A percentile compares a stretch with the other conserved stretches of the same genome.
These are phyloP conservation scores for Pichia sp. DNA, from an alignment of 1,139 yeast species.

Conservation along the genomic window DNA sequence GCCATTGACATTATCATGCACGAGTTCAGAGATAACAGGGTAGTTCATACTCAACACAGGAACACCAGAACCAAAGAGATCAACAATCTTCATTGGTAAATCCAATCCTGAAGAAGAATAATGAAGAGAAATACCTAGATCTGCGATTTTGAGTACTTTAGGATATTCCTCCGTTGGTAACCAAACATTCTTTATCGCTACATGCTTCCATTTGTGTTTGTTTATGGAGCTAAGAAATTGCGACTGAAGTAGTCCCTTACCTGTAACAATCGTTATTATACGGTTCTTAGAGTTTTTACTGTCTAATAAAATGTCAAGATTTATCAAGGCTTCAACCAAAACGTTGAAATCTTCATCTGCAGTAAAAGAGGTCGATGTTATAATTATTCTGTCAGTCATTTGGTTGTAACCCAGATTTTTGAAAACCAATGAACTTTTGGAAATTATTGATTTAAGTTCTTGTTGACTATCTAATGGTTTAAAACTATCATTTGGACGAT, in stretches of 20 bases:
- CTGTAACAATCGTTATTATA: constrained; percentile 70
- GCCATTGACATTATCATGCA: constrained; percentile 41
- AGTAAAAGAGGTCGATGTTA: constrained; percentile 89
- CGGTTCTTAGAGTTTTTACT: constrained; percentile 34
- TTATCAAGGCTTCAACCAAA: constrained; percentile 58
- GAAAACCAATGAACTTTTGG: constrained; percentile 31
- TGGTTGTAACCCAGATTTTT: constrained; percentile 27
- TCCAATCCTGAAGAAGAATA: constrained; percentile 90
- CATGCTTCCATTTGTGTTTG: constrained; percentile 34
- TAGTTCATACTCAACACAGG: constrained; percentile 80
- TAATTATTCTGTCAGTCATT: constrained; percentile 50
- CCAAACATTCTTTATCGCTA: constrained; percentile 67
- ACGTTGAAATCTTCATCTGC: constrained; percentile 86
- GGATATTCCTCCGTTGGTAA: constrained; percentile 77
- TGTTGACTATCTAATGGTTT: constrained; percentile 34
- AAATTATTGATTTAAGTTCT: constrained; percentile 20
- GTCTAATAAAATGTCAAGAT: constrained; percentile 40
- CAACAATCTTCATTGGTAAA: constrained; percentile 95
- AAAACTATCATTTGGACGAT: constrained; percentile 69
- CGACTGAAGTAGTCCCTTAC: constrained; percentile 79
- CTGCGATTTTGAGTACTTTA: constrained; percentile 63
- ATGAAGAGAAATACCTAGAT: constrained; percentile 84
- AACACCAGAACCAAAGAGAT: constrained; percentile 91
- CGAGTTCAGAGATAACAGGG: constrained; percentile 63
- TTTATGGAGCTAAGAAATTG: constrained; percentile 42